A percentile compares a stretch with the other conserved stretches of the same genome.
Conservation (phyloP, 2,329 filamentous ascomycete genomes). For the Penicillium polonicum region DNA sequence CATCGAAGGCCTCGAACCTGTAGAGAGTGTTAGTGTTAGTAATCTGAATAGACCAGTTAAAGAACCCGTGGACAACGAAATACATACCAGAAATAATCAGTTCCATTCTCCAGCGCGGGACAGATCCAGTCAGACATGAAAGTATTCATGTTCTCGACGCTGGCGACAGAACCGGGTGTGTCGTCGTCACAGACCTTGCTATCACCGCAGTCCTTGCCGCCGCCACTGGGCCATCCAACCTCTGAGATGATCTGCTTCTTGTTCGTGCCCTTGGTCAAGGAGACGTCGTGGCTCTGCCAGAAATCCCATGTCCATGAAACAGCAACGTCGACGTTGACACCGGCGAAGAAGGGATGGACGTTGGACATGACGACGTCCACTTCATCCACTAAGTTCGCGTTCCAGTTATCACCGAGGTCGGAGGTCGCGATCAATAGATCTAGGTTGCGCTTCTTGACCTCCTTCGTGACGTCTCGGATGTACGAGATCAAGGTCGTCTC, state of each 20-base stretch:
- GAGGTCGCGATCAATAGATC: conserved; percentile 79
- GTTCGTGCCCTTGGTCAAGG: conserved; percentile 58
- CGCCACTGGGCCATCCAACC: conserved; percentile 84
- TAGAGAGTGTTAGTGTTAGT: conserved; percentile 14
- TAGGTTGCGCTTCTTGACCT: conserved; percentile 66
- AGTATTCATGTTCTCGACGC: conserved; percentile 76
- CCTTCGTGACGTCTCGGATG: conserved; percentile 67
- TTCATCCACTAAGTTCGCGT: conserved; percentile 61
- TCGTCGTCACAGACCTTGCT: conserved; percentile 56
- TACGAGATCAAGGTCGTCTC: conserved; percentile 61
- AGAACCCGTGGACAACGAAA: not conserved
- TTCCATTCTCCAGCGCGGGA: conserved; percentile 72
- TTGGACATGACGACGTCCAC: conserved; percentile 95
- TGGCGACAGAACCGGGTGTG: conserved; percentile 69
- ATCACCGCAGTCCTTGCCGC: conserved; percentile 73
- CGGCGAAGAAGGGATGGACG: conserved; percentile 93
- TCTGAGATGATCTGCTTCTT: conserved; percentile 83
- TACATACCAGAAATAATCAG: conserved; percentile 84
- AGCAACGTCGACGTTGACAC: conserved; percentile 65
- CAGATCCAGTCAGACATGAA: conserved; percentile 88
- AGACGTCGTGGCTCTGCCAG: conserved; percentile 69
- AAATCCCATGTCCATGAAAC: conserved; percentile 80
- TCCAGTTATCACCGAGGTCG: conserved; percentile 89
- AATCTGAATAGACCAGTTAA: not conserved
- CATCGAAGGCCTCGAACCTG: conserved; percentile 90